A percentile compares a stretch with the other conserved stretches of the same genome.
phyloP scores from a whole-genome alignment of 2,329 filamentous ascomycete genomes.

The Zymoseptoria pseudotritici region DNA sequence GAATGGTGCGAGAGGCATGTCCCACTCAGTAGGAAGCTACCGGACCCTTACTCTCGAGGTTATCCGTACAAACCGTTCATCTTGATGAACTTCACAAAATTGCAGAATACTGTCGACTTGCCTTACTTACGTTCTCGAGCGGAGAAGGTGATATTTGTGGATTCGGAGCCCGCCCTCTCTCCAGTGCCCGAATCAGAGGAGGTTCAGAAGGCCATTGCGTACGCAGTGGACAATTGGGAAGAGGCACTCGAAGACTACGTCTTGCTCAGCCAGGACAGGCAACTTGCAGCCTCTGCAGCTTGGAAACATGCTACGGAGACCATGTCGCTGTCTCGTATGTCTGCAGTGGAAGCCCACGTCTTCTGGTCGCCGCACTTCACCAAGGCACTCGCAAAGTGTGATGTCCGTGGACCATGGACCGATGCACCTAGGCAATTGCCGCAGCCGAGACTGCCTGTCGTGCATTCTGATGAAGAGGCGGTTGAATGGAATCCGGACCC shows the following conservation, averaged over 20 bases:
- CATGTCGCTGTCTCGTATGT: slow-evolving; percentile 25
- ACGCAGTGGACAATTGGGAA: slow-evolving; percentile 30
- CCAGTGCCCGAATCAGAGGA: slow-evolving; percentile 22
- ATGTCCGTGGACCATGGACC: slow-evolving; percentile 7
- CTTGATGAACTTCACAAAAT: slow-evolving; percentile 11
- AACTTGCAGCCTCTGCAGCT: slow-evolving; percentile 13
- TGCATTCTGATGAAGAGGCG: slow-evolving; percentile 5
- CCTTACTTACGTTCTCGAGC: slow-evolving; percentile 11
- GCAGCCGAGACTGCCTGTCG: slow-evolving; percentile 2
- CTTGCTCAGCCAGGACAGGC: slow-evolving; percentile 2
- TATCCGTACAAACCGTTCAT: slow-evolving; percentile 29
- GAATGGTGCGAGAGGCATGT: slow-evolving; percentile 18
- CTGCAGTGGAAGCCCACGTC: slow-evolving; percentile 22
- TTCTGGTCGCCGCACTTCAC: slow-evolving; percentile 24
- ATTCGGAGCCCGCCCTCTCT: slow-evolving; percentile 10
- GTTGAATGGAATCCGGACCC: slow-evolving; percentile 20
- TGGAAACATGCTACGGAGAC: slow-evolving; percentile 27
- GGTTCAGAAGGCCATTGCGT: slow-evolving; percentile 22
- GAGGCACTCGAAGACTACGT: slow-evolving; percentile 24
- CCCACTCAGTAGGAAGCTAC: slow-evolving; percentile 23
- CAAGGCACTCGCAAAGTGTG: slow-evolving; percentile 4
- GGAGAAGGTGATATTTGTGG: slow-evolving; percentile 7
- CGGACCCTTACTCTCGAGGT: slow-evolving; percentile 27
- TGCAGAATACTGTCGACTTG: not conserved
- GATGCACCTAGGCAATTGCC: not conserved